A percentile compares a stretch with the other conserved stretches of the same genome.
Evolutionary conservation across 2,329 filamentous ascomycete species (phyloP).

Genomic region (Lasiodiplodia sp.): DNA sequence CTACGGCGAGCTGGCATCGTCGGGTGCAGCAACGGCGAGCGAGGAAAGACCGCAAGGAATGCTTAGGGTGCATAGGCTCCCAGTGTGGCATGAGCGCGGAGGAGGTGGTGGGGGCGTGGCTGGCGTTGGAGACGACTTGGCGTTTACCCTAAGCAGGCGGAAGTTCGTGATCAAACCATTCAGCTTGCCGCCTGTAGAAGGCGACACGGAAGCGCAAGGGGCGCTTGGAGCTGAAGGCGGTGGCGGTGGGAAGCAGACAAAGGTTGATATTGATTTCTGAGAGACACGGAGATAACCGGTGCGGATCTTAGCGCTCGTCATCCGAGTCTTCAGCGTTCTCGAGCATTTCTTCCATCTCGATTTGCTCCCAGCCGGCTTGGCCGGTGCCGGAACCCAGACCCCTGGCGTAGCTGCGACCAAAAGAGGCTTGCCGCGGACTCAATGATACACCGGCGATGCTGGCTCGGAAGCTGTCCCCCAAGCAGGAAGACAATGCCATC

Average conservation of each 20-base stretch:
- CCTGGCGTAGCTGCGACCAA: slow-evolving; percentile 63
- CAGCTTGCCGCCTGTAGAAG: slow-evolving; percentile 85
- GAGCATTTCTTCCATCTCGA: slow-evolving; percentile 69
- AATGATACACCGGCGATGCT: slow-evolving; percentile 50
- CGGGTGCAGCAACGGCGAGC: slow-evolving; percentile 60
- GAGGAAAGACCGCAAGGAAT: slow-evolving; percentile 87
- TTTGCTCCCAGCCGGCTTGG: slow-evolving; percentile 65
- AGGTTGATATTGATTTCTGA: slow-evolving; percentile 74
- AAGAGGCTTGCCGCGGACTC: slow-evolving; percentile 55
- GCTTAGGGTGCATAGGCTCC: slow-evolving; percentile 81
- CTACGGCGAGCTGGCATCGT: slow-evolving; percentile 51
- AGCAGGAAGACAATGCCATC: slow-evolving; percentile 62
- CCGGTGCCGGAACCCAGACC: slow-evolving; percentile 62
- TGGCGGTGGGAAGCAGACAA: slow-evolving; percentile 61
- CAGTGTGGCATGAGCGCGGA: slow-evolving; percentile 86
- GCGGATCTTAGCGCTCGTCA: slow-evolving; percentile 7
- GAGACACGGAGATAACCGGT: slow-evolving; percentile 34
- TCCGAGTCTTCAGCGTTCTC: slow-evolving; percentile 40
- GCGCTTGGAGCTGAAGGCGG: slow-evolving; percentile 44
- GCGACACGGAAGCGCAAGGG: slow-evolving; percentile 69
- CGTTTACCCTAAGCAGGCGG: slow-evolving; percentile 84
- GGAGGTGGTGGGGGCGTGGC: slow-evolving; percentile 72
- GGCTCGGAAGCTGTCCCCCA: slow-evolving; percentile 61
- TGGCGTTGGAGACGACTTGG: slow-evolving; percentile 80
- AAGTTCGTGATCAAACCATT: slow-evolving; percentile 88